Base-by-base conservation (phyloP, 2,329 filamentous ascomycete genomes). In the Arthroderma sp. region DNA sequence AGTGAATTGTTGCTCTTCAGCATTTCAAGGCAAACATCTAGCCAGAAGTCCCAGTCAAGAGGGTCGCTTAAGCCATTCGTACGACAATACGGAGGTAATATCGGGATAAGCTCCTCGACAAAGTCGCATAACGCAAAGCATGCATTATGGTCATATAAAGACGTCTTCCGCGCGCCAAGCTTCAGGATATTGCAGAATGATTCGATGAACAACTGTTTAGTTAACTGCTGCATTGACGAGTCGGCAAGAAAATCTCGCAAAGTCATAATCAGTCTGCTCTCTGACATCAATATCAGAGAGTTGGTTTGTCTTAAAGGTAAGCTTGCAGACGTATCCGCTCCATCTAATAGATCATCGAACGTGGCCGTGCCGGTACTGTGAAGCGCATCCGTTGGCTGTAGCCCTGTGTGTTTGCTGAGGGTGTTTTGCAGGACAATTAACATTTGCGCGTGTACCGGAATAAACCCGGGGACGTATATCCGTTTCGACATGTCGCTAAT, bases 121-220 rank as follows among this genome's bases (percentile, higher is more conserved):
- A 95, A 90, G 69, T 96, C 91, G 67, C 90, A 91, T n/a, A 95
- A 77, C 8, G 88, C 87, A 67, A 93, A 93, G 69, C 89, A 94
- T 17, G 88, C 86, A 61, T 83, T 83, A 66, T 89, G 87, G 68
- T 94, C 85, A 67, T 86, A 95, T 56, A 88, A 77, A 0, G 88
- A 91, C 0, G 86, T 91, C 62, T 81, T 83, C 62, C 84, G 82
- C 1, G 88, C 84, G 1, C 86, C 82, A 0, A 85, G 83, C 67
- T 86, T 89, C 67, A 93, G 77, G 28, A 94, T 74, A 25, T 77
- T 75, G 65, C 84, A 83, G 70, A 94, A 91, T 0, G 85, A 80
- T 62, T 87, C 81, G 2, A 87, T 86, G 70, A 93, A 94, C 0
- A 88, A 80, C 56, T 85, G 79, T 56, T 85, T 81, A 23, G 73